Percentiles rank a stretch among this genome's conserved stretches.
Evolutionary conservation across 148 eudicot species (phyloP).

Genomic region (Fagopyrum esculentum): DNA sequence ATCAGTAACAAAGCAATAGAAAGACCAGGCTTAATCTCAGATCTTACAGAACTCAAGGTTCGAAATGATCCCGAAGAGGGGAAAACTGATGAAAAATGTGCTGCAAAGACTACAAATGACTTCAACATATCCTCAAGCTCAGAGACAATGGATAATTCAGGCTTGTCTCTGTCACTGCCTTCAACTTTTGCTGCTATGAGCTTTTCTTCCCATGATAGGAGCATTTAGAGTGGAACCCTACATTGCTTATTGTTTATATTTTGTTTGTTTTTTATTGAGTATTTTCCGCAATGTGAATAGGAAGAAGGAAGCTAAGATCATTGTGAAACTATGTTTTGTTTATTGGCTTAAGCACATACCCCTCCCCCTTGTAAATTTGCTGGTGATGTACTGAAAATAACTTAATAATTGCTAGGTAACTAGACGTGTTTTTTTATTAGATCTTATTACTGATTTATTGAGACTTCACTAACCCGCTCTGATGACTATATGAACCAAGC

Average conservation of each 20-base stretch:
- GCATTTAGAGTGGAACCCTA: neutral
- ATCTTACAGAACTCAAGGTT: slow-evolving; percentile 31
- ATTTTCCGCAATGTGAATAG: neutral
- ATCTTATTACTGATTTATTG: too few species aligned
- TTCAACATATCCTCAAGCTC: slow-evolving; percentile 22
- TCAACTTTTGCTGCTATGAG: slow-evolving; percentile 3
- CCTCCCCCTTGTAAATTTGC: neutral
- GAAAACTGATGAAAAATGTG: neutral
- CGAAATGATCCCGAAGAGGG: slow-evolving; percentile 9
- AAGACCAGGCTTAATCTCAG: slow-evolving; percentile 40
- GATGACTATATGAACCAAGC: too few species aligned
- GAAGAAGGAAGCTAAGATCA: neutral
- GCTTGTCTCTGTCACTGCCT: slow-evolving; percentile 17
- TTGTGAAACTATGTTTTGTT: neutral
- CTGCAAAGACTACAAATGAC: slow-evolving; percentile 10
- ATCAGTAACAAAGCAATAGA: slow-evolving; percentile 22
- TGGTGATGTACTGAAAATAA: too few species aligned
- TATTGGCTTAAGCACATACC: neutral
- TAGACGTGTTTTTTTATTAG: too few species aligned
- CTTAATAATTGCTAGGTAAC: too few species aligned
- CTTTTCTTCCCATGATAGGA: slow-evolving; percentile 6
- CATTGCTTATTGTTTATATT: neutral
- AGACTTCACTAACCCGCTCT: too few species aligned
- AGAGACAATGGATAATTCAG: slow-evolving; percentile 22
- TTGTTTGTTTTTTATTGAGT: slow-evolving; percentile 4